These are phyloP conservation scores for Suillus luteus DNA, from an alignment of 768 basidiomycete genomes.

Conservation along the genomic window DNA sequence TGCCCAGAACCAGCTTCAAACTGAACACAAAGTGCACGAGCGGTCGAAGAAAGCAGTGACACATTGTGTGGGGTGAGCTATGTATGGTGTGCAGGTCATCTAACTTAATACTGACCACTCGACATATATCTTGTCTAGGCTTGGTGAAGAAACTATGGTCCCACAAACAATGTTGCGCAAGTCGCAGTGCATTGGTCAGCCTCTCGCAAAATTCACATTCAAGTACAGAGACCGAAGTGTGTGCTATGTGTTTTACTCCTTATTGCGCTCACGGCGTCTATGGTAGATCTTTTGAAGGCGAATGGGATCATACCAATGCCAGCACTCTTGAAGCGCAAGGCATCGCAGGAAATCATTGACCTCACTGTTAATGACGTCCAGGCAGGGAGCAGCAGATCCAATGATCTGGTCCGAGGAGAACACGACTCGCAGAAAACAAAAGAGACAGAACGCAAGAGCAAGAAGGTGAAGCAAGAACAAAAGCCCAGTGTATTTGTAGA, in stretches of 20 bases:
- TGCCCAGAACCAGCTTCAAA: background rate
- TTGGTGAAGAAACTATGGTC: constrained; percentile 22
- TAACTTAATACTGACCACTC: background rate
- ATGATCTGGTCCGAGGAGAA: constrained; percentile 12
- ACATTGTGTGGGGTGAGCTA: constrained; percentile 29
- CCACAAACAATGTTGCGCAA: background rate
- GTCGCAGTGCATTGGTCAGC: constrained; percentile 9
- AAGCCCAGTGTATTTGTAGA: constrained; percentile 20
- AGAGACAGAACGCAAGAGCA: constrained; percentile 16
- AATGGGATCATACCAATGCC: constrained; percentile 29
- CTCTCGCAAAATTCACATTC: constrained; percentile 31
- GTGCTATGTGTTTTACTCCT: constrained; percentile 10
- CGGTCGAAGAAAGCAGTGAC: constrained; percentile 34
- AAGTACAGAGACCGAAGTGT: constrained; percentile 32
- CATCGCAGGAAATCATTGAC: constrained; percentile 24
- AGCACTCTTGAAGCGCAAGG: constrained; percentile 7
- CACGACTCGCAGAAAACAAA: background rate
- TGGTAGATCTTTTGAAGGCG: constrained; percentile 30
- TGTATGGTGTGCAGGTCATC: constrained; percentile 24
- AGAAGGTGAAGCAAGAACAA: constrained; percentile 32
- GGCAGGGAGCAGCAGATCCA: constrained; percentile 15
- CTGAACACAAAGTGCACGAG: constrained; percentile 30
- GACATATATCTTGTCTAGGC: constrained; percentile 19
- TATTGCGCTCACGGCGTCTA: background rate
- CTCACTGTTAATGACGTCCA: constrained; percentile 21